These are phyloP conservation scores for Teratosphaeria zuluensis DNA, from an alignment of 2,329 filamentous ascomycete genomes.

Conservation along the genomic window DNA sequence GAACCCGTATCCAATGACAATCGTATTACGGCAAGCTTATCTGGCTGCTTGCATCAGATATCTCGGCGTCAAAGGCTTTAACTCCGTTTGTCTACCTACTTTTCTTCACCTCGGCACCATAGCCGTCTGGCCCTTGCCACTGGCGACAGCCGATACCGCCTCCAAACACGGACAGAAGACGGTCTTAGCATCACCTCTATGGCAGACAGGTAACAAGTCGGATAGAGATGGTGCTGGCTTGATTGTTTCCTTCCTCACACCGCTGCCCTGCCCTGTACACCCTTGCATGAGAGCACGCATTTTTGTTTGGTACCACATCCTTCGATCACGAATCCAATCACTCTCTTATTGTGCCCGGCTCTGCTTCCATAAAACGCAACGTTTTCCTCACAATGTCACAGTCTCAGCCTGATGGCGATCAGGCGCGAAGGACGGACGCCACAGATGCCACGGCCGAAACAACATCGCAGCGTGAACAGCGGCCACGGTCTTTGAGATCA, in stretches of 20 bases:
- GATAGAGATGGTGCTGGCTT: neutral
- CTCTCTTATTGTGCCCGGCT: neutral
- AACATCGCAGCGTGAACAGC: neutral
- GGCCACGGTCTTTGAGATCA: neutral
- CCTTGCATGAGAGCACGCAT: neutral
- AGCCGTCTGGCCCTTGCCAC: neutral
- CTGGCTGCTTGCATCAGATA: neutral
- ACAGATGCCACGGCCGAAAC: neutral
- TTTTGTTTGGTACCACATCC: neutral
- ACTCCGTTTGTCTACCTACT: neutral
- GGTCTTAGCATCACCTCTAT: neutral
- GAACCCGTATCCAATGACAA: neutral
- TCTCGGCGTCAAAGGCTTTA: neutral
- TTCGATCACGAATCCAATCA: neutral
- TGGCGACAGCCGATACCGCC: neutral
- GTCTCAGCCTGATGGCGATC: neutral
- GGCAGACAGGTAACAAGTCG: neutral
- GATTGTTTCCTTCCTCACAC: neutral
- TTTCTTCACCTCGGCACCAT: neutral
- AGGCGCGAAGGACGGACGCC: neutral
- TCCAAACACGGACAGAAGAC: neutral
- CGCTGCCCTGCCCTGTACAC: neutral
- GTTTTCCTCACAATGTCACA: neutral
- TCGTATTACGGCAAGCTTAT: neutral
- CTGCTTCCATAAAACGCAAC: neutral